phyloP scores from a whole-genome alignment of 2,329 filamentous ascomycete genomes.

The Calcarisporium arbuscula region DNA sequence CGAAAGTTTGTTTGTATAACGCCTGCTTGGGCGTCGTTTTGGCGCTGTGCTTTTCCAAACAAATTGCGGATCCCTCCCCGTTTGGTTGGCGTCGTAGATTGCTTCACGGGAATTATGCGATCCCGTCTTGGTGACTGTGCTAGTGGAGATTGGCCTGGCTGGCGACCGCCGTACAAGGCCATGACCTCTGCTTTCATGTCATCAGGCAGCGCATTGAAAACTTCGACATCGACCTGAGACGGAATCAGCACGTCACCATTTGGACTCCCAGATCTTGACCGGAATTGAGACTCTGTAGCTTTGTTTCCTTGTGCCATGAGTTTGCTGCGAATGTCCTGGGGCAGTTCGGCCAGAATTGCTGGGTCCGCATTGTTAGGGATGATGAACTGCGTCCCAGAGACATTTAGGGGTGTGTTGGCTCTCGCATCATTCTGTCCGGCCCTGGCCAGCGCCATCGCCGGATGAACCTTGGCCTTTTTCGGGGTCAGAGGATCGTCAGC shows the following conservation, averaged over 20 bases:
- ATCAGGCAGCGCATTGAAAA: slow-evolving; percentile 74
- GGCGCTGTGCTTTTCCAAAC: slow-evolving; percentile 41
- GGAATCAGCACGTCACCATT: slow-evolving; percentile 44
- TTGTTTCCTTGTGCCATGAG: slow-evolving; percentile 54
- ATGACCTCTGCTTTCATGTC: slow-evolving; percentile 82
- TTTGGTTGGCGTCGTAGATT: slow-evolving; percentile 59
- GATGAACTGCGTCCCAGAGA: slow-evolving; percentile 84
- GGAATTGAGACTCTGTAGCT: slow-evolving; percentile 18
- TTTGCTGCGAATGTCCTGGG: slow-evolving; percentile 72
- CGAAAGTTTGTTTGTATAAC: slow-evolving; percentile 71
- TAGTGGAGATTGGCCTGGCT: slow-evolving; percentile 27
- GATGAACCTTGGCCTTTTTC: slow-evolving; percentile 46
- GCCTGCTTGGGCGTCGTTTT: slow-evolving; percentile 48
- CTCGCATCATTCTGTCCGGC: slow-evolving; percentile 44
- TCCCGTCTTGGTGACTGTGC: slow-evolving; percentile 52
- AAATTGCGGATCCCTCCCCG: slow-evolving; percentile 40
- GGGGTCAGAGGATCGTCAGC: slow-evolving; percentile 48
- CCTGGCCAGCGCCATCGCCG: slow-evolving; percentile 45
- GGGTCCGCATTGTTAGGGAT: slow-evolving; percentile 79
- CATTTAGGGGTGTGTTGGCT: slow-evolving; percentile 66
- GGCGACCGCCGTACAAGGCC: slow-evolving; percentile 57
- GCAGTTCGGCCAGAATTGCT: slow-evolving; percentile 74
- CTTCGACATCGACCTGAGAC: slow-evolving; percentile 79
- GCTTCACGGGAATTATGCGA: slow-evolving; percentile 43
- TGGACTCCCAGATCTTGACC: slow-evolving; percentile 31